Evolutionary conservation across 2,329 filamentous ascomycete species (phyloP).

Genomic region (Verticillium dahliae): DNA sequence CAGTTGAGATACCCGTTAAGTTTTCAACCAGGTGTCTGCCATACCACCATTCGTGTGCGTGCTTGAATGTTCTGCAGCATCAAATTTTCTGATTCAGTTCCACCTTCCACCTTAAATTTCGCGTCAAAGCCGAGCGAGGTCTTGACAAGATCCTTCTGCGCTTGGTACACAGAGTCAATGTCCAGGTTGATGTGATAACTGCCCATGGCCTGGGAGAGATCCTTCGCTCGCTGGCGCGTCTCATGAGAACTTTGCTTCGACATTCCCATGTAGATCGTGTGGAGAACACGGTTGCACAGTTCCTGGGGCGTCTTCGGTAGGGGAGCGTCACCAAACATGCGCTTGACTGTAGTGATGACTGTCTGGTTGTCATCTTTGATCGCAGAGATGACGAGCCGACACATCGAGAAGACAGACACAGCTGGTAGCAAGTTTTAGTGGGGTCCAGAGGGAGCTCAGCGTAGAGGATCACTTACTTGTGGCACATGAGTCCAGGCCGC

Average conservation of each 20-base stretch:
- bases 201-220: constrained; percentile 56
- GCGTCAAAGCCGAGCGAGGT: constrained; percentile 51
- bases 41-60: background rate
- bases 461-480: constrained; percentile 21
- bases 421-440: constrained; percentile 9
- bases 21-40: background rate
- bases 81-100: constrained; percentile 53
- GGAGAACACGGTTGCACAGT: constrained; percentile 34
- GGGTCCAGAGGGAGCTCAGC: too few relatives aligned
- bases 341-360: constrained; percentile 29
- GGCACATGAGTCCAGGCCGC: constrained; percentile 53
- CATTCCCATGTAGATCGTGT: constrained; percentile 66
- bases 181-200: constrained; percentile 67
- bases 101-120: constrained; percentile 56
- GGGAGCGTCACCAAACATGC: constrained; percentile 22
- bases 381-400: constrained; percentile 46
- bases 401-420: constrained; percentile 39
- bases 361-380: constrained; percentile 33
- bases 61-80: constrained; percentile 65
- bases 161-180: constrained; percentile 61
- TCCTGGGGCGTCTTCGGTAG: constrained; percentile 51
- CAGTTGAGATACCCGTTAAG: background rate
- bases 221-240: constrained; percentile 59
- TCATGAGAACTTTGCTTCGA: constrained; percentile 58
- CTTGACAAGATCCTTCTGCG: constrained; percentile 53